Percentiles rank a stretch among this genome's conserved stretches.
phyloP scores from a whole-genome alignment of 2,329 filamentous ascomycete species.

The Pestalotiopsis sp. region DNA sequence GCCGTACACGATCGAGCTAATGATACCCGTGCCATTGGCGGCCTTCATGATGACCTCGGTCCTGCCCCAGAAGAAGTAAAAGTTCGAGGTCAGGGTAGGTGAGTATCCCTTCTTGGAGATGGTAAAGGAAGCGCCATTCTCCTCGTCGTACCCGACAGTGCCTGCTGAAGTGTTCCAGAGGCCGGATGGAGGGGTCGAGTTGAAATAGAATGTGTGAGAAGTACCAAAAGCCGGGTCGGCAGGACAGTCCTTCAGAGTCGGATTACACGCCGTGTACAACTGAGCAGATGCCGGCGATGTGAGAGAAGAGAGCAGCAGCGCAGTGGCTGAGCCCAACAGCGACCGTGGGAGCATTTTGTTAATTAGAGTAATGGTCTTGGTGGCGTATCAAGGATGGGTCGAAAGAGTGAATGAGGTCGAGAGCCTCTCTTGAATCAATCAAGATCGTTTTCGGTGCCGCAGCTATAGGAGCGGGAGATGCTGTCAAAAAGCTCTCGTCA shows the following conservation, averaged over 20 bases:
- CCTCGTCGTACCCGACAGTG: constrained; percentile 59
- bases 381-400: neutral
- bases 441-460: neutral
- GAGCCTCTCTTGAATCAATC: constrained; percentile 3
- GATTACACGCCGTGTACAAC: constrained; percentile 78
- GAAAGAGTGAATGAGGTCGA: neutral
- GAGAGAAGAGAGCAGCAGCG: constrained; percentile 43
- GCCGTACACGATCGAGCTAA: constrained; percentile 81
- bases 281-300: constrained; percentile 64
- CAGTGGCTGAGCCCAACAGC: constrained; percentile 32
- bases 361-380: neutral
- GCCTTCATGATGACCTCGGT: constrained; percentile 80
- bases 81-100: constrained; percentile 76
- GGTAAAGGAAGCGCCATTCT: constrained; percentile 71
- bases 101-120: constrained; percentile 73
- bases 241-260: constrained; percentile 71
- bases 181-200: constrained; percentile 57
- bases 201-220: constrained; percentile 66
- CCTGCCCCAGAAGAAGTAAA: constrained; percentile 85
- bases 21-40: constrained; percentile 72
- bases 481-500: neutral
- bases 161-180: constrained; percentile 74
- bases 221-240: constrained; percentile 72
- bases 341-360: constrained; percentile 19
- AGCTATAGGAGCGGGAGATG: neutral